These are phyloP conservation scores for Neopestalotiopsis rosae DNA, from an alignment of 2,329 filamentous ascomycete genomes.

Conservation along the genomic window DNA sequence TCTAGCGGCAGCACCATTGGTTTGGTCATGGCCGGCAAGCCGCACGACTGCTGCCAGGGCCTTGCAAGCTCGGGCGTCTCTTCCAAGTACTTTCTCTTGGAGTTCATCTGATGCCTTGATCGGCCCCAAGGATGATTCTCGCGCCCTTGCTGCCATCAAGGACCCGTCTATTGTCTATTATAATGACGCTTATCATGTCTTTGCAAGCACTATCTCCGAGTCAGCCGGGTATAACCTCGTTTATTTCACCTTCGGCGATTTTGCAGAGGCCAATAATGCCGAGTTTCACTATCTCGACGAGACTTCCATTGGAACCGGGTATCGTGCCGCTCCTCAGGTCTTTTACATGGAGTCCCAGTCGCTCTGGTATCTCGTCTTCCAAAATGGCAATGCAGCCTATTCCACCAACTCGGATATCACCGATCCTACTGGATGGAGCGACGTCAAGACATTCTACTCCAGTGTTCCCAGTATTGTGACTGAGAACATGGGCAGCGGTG, in stretches of 20 bases:
- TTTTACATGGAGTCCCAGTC: constrained; percentile 47
- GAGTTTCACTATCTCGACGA: constrained; percentile 45
- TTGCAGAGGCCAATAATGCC: constrained; percentile 35
- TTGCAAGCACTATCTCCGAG: constrained; percentile 41
- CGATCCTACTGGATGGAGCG: constrained; percentile 45
- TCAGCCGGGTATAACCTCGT: constrained; percentile 42
- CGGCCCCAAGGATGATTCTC: constrained; percentile 1
- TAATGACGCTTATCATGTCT: constrained; percentile 43
- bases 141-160: constrained; percentile 22
- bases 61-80: not conserved
- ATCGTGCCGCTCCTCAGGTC: constrained; percentile 45
- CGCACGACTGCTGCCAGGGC: not conserved
- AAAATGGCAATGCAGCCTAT: constrained; percentile 48
- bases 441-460: constrained; percentile 41
- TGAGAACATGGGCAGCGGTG: constrained; percentile 38
- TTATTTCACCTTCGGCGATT: constrained; percentile 46
- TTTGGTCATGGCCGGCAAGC: not conserved
- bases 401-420: constrained; percentile 45
- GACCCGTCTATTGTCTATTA: constrained; percentile 29
- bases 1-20: not conserved
- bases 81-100: constrained; percentile 1
- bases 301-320: constrained; percentile 41
- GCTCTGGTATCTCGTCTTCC: constrained; percentile 47
- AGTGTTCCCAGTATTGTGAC: constrained; percentile 38
- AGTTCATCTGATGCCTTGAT: constrained; percentile 6